Base-by-base conservation (phyloP, 2,329 filamentous ascomycete genomes). In the Apiospora pterosperma region DNA sequence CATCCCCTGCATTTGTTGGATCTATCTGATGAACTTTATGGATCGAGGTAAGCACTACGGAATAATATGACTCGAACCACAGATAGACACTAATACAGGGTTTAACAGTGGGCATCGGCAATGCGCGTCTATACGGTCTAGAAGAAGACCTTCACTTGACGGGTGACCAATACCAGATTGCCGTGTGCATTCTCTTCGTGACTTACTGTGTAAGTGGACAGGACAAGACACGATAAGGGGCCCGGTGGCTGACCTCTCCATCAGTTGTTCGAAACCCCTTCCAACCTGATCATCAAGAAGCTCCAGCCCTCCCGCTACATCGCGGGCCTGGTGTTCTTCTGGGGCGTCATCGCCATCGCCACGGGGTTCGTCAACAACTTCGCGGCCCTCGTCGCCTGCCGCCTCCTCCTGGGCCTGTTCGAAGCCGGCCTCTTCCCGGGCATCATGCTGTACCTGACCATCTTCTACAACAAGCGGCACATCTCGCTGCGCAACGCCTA, bases 81-180 rank as follows among this genome's bases (percentile, higher is more conserved):
- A 5, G 36, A 39, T 19, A 6, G 19, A 39, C 16, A 41, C 38
- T 41, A 1, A 41, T 19, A 41, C 7, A 5, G 10, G 4, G 3
- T 16, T 74, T 75, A 2, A 77, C 78, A 76, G 88, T 91, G 62
- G 92, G 92, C 72, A 92, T 92, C 67, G 88, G 89, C 62, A 92
- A 91, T 78, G 89, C 89, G 19, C 81, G 85, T 3, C 80, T 92
- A 3, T 90, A 90, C 69, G 82, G 83, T 1, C 70, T 93, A 59
- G 86, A 90, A 74, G 76, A 82, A 62, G 89, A 91, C 67, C 80
- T 92, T 4, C 79, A 82, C 19, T 77, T 92, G 67, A 74, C 75
- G 34, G 83, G 84, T 19, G 82, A 85, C 64, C 88, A 93, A 72
- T 94, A 90, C 73, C 90, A 93, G 72, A 83, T 87, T 28, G 83